Percentiles rank a stretch among this genome's conserved stretches.
Conservation (phyloP, 345 rosid genomes). For the Aegle marmelos region DNA sequence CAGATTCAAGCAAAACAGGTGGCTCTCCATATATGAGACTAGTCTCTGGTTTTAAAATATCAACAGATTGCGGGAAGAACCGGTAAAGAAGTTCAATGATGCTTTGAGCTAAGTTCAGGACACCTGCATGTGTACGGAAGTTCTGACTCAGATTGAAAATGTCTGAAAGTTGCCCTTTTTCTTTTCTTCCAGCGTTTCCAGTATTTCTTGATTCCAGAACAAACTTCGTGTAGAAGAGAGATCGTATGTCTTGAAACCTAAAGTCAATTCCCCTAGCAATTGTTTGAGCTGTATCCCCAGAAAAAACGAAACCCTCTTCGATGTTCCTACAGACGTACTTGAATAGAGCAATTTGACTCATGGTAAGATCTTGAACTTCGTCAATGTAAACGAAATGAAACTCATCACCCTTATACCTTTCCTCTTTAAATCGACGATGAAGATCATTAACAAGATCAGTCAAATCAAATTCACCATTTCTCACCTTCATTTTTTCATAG, state of each 20-base stretch:
- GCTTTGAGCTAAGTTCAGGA: slow-evolving; percentile 52
- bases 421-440: slow-evolving; percentile 33
- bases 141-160: slow-evolving; percentile 44
- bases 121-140: slow-evolving; percentile 52
- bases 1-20: slow-evolving; percentile 40
- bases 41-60: slow-evolving; percentile 38
- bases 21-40: slow-evolving; percentile 47
- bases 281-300: slow-evolving; percentile 31
- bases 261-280: slow-evolving; percentile 52
- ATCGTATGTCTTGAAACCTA: slow-evolving; percentile 49
- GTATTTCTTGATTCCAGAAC: slow-evolving; percentile 11
- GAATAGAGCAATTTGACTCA: slow-evolving; percentile 53
- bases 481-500: slow-evolving; percentile 45
- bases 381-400: slow-evolving; percentile 57
- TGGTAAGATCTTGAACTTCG: slow-evolving; percentile 65
- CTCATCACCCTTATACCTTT: slow-evolving; percentile 25
- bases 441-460: slow-evolving; percentile 63
- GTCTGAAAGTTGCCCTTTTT: slow-evolving; percentile 33
- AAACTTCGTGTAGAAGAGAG: slow-evolving; percentile 46
- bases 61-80: slow-evolving; percentile 39
- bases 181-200: slow-evolving; percentile 5
- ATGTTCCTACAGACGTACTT: slow-evolving; percentile 39
- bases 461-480: slow-evolving; percentile 48
- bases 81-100: slow-evolving; percentile 42
- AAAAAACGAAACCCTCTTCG: slow-evolving; percentile 49